Evolutionary conservation across 495 filamentous ascomycete genomes (phyloP), one percentile per base, ranked within the genome.

Genomic region (Trichoderma asperelloides): DNA sequence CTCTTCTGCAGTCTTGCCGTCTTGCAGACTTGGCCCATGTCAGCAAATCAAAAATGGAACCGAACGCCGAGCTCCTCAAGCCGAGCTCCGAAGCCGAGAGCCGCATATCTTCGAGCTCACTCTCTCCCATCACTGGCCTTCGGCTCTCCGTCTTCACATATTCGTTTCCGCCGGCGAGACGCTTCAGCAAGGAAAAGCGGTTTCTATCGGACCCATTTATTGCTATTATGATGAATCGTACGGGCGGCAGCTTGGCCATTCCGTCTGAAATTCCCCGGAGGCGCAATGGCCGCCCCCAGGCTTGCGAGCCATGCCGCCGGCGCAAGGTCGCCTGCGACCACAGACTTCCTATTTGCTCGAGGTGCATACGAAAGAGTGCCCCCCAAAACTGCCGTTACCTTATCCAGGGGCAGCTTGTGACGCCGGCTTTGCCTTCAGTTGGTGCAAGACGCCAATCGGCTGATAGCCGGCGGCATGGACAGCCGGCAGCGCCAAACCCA

Each of bases 321-420:
- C 72, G 74, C 13, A 76, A 75, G 21, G 67, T 74, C 15, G 73
- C 76, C 9, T 78, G 76, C 66, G 76, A 75, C 49, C 74, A 75
- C 64, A 64, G 65, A 1, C 70, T 66, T 5, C 76, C 74, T 0
- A 47, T 74, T 27, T 78, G 76, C 30, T 65, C 65, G 51, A 68
- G 76, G 57, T 78, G 74, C 65, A 69, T 60, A 2, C 55, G 55
- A 12, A 60, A 60, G 11, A 60, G 27, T 30, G 28, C 25, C 11
- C 55, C 55, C 9, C 55, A 60, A 30, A 60, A 25, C 27, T 60
- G 55, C 25, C 55, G 55, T 13, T 60, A 60, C 27, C 55, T 60
- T 25, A 60, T 60, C 27, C 23, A 30, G 55, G 55, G 55, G 6
- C 25, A 60, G 55, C 55, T 60, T 3, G 55, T 60, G 9, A 60